A percentile compares a stretch with the other conserved stretches of the same genome.
Conservation (phyloP, 345 rosid genomes). For the Rubroshorea leprosula region DNA sequence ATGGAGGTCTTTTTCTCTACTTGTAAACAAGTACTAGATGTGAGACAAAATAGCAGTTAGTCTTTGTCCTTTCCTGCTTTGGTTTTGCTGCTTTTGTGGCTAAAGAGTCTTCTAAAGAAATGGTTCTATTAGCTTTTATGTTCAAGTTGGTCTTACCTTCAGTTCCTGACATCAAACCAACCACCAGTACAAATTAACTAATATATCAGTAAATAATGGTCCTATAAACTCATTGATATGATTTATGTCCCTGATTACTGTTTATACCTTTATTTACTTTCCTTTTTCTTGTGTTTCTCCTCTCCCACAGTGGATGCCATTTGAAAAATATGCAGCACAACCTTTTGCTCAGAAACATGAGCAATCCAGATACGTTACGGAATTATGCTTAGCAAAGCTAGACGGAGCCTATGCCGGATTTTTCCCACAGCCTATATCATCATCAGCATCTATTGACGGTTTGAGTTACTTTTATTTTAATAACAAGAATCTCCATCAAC, state of each 20-base stretch:
- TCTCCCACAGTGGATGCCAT: constrained; percentile 85
- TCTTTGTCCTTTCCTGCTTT: no score
- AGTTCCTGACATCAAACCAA: no score
- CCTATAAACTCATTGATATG: neutral
- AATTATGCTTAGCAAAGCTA: constrained; percentile 45
- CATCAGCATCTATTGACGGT: constrained; percentile 25
- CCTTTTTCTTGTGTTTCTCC: no score
- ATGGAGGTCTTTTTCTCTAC: no score
- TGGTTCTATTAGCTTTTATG: no score
- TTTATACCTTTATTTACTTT: neutral
- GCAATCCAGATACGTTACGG: constrained; percentile 32
- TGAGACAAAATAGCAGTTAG: no score
- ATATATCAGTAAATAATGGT: neutral
- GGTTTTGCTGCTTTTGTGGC: no score
- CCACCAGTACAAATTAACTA: no score
- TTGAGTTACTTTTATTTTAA: constrained; percentile 44
- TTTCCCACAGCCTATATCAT: constrained; percentile 25
- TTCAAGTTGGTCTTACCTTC: no score
- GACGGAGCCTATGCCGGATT: constrained; percentile 46
- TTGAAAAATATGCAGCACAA: constrained; percentile 69
- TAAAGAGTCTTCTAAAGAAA: no score
- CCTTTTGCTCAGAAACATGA: constrained; percentile 46
- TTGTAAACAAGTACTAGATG: no score
- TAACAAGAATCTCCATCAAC: constrained; percentile 27
- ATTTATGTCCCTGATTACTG: neutral